Evolutionary conservation across 331 rosid species (phyloP).

Genomic region (Rhamnella rubrinervis): DNA sequence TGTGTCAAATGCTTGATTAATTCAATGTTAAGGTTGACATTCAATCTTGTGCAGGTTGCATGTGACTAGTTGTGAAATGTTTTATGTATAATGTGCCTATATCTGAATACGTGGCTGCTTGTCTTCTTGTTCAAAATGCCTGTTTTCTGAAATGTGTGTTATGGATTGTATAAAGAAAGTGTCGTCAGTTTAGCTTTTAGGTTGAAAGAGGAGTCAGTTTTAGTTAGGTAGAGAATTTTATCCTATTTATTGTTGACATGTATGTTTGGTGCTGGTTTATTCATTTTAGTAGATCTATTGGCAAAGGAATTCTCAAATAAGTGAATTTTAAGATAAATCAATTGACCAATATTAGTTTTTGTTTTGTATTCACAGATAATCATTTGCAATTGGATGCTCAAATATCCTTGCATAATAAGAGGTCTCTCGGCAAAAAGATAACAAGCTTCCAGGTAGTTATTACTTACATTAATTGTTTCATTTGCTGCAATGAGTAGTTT

Average conservation of each 20-base stretch:
- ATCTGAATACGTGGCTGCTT: background rate
- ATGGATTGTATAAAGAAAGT: background rate
- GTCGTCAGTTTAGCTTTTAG: background rate
- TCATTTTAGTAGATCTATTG: background rate
- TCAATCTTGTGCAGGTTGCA: too few species aligned
- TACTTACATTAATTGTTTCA: conserved; percentile 19
- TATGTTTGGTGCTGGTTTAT: background rate
- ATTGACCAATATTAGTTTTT: conserved; percentile 11
- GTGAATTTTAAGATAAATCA: conserved; percentile 4
- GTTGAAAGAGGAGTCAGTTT: background rate
- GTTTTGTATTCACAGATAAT: conserved; percentile 55
- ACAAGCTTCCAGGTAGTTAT: conserved; percentile 82
- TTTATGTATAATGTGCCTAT: too few species aligned
- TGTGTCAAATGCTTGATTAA: too few species aligned
- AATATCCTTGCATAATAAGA: conserved; percentile 61
- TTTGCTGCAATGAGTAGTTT: conserved; percentile 1
- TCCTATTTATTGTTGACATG: background rate
- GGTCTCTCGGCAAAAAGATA: conserved; percentile 72
- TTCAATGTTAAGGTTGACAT: too few species aligned
- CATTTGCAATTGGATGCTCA: conserved; percentile 64
- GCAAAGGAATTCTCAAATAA: background rate
- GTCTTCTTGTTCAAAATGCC: background rate
- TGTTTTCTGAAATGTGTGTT: background rate
- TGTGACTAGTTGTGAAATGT: too few species aligned
- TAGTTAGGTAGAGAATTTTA: background rate